A percentile compares a stretch with the other conserved stretches of the same genome.
phyloP scores from a whole-genome alignment of 805 yeast species.

The Saccharomycopsis javanensis region DNA sequence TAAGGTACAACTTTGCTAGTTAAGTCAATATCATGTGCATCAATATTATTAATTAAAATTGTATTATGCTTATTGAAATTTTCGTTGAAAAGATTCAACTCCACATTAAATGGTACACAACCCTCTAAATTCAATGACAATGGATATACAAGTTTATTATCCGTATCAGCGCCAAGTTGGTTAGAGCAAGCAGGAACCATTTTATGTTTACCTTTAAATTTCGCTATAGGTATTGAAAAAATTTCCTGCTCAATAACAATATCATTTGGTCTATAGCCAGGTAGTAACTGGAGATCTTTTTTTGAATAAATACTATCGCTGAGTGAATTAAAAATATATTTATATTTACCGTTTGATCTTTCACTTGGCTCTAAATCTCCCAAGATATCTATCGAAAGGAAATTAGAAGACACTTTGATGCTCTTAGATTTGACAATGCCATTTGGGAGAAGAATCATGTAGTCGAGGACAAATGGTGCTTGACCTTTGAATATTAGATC shows the following conservation, averaged over 20 bases:
- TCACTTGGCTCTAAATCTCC: constrained; percentile 16
- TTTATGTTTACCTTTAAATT: constrained; percentile 34
- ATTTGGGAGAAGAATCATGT: constrained; percentile 49
- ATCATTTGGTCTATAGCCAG: constrained; percentile 25
- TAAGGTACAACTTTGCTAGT: constrained; percentile 36
- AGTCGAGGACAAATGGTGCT: constrained; percentile 61
- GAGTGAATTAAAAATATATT: constrained; percentile 49
- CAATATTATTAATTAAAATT: constrained; percentile 36
- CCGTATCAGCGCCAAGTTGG: constrained; percentile 27
- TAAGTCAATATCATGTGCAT: constrained; percentile 29
- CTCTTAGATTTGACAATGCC: constrained; percentile 34
- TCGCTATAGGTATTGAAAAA: constrained; percentile 50
- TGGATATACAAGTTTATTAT: constrained; percentile 33
- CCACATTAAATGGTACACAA: constrained; percentile 48
- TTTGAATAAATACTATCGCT: constrained; percentile 55
- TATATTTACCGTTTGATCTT: constrained; percentile 48
- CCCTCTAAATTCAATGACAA: constrained; percentile 53
- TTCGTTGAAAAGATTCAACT: constrained; percentile 51
- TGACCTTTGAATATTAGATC: constrained; percentile 47
- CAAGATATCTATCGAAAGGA: constrained; percentile 36
- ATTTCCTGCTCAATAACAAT: constrained; percentile 43
- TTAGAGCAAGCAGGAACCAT: constrained; percentile 41
- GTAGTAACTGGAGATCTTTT: constrained; percentile 26
- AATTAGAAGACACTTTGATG: constrained; percentile 43
- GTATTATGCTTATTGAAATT: constrained; percentile 43